phyloP scores from a whole-genome alignment of 179 eudicot genomes.

The Silene vulgaris region DNA sequence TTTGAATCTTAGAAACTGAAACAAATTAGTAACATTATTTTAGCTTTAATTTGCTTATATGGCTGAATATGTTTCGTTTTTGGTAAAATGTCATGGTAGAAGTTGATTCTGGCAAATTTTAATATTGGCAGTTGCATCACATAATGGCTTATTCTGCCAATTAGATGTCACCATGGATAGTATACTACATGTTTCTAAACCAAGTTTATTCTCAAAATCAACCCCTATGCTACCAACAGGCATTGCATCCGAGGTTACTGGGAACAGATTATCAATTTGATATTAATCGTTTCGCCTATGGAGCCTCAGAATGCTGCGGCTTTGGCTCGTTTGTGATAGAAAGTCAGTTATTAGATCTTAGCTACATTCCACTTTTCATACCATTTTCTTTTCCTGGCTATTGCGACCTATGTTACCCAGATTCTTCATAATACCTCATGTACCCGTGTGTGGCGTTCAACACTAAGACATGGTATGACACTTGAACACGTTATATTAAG shows the following conservation, averaged over 20 bases:
- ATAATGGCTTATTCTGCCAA: background rate
- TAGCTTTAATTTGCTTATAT: background rate
- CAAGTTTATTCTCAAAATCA: background rate
- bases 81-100: background rate
- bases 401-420: background rate
- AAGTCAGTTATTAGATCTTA: background rate
- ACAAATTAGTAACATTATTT: background rate
- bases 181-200: background rate
- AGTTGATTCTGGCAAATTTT: background rate
- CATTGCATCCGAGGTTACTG: background rate
- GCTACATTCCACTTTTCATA: background rate
- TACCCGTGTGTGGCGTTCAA: background rate
- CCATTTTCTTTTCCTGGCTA: background rate
- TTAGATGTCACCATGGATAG: background rate
- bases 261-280: background rate
- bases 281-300: background rate
- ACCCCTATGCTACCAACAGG: background rate
- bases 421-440: no score
- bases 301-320: background rate
- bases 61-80: background rate
- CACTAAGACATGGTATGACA: background rate
- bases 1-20: background rate
- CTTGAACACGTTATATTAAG: background rate
- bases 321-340: background rate
- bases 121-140: background rate